These are phyloP conservation scores for Rhinocladiella mackenziei DNA, from an alignment of 2,329 filamentous ascomycete species.

Conservation along the genomic window DNA sequence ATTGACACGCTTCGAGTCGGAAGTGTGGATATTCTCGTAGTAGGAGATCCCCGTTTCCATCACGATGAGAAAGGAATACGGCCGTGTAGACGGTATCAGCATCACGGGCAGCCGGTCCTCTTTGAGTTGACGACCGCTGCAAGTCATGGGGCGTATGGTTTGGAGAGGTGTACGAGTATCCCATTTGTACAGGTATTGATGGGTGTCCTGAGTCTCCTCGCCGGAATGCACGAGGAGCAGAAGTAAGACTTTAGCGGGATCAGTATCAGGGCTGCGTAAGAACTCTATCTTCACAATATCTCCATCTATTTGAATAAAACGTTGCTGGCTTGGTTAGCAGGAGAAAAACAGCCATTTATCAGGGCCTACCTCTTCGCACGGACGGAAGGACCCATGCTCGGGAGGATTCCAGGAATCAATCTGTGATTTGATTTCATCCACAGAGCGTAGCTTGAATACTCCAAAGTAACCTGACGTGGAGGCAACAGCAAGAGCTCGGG, in stretches of 20 bases:
- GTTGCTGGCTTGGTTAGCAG: slow-evolving; percentile 37
- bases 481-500: slow-evolving; percentile 62
- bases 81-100: slow-evolving; percentile 66
- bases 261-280: slow-evolving; percentile 64
- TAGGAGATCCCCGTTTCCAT: slow-evolving; percentile 55
- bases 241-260: slow-evolving; percentile 70
- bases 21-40: slow-evolving; percentile 41
- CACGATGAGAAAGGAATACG: slow-evolving; percentile 67
- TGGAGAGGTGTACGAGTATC: slow-evolving; percentile 39
- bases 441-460: slow-evolving; percentile 64
- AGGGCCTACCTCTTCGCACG: slow-evolving; percentile 55
- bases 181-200: slow-evolving; percentile 52
- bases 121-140: slow-evolving; percentile 33
- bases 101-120: slow-evolving; percentile 59
- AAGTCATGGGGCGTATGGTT: slow-evolving; percentile 22
- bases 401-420: slow-evolving; percentile 28
- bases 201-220: slow-evolving; percentile 37
- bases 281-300: slow-evolving; percentile 86
- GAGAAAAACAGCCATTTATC: slow-evolving; percentile 3
- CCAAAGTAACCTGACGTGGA: slow-evolving; percentile 67
- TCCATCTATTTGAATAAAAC: slow-evolving; percentile 57
- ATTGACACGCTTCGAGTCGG: slow-evolving; percentile 22
- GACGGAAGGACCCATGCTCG: slow-evolving; percentile 44
- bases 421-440: slow-evolving; percentile 49
- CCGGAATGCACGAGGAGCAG: slow-evolving; percentile 56